Conservation (phyloP, 1,284 basidiomycete species). For the Pulveroboletus ridleyi region DNA sequence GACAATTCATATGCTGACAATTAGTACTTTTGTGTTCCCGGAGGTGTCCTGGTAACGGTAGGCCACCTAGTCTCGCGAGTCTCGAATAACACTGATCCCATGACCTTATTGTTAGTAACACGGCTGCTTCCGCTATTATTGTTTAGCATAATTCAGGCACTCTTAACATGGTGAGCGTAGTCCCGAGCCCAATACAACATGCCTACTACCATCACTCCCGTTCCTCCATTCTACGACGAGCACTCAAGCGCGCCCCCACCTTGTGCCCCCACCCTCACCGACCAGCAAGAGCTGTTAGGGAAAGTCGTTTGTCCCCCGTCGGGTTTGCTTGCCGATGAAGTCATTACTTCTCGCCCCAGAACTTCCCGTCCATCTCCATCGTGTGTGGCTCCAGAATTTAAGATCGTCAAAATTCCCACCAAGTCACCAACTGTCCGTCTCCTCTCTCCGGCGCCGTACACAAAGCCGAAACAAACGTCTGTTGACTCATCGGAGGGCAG, state of each 20-base stretch:
- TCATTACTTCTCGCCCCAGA: too few species aligned
- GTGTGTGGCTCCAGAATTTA: neutral
- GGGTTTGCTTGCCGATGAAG: neutral
- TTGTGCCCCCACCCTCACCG: constrained; percentile 1
- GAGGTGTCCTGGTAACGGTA: too few species aligned
- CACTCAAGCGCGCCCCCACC: neutral
- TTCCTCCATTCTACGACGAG: neutral
- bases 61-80: too few species aligned
- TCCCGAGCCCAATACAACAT: neutral
- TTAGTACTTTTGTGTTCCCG: too few species aligned
- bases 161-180: too few species aligned
- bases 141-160: neutral
- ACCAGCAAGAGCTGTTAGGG: constrained; percentile 4
- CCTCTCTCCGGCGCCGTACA: neutral
- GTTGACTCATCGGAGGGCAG: neutral
- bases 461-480: neutral
- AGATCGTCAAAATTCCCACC: too few species aligned
- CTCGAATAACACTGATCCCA: too few species aligned
- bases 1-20: too few species aligned
- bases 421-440: too few species aligned
- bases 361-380: too few species aligned
- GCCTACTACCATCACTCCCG: neutral
- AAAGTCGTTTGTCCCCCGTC: neutral
- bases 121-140: neutral
- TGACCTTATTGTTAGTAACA: too few species aligned